Base-by-base conservation (phyloP, 192 early-diverging fungal species). In the Podila clonocystis region DNA sequence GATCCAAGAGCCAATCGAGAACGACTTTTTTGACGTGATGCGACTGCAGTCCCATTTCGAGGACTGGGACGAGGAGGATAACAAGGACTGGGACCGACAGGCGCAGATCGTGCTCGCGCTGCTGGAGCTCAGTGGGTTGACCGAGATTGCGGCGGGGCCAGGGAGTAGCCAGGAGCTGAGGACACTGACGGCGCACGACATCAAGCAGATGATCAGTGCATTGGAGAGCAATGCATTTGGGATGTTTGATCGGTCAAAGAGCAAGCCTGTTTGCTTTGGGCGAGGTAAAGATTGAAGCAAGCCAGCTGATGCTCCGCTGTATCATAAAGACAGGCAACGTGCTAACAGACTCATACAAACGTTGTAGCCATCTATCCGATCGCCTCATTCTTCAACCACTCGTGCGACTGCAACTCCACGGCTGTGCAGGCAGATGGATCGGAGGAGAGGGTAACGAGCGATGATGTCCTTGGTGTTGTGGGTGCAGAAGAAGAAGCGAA, bases 181-280 rank as follows among this genome's bases (percentile, higher is more conserved):
- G 50, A 50, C 22, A 2, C 2, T 80, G 17, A 73, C 70, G 5
- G 58, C 50, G 29, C 20, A 33, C 26, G 86, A 88, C 50, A 67
- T 93, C 28, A 85, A 92, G 75, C 73, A 86, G 60, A 57, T 92
- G 65, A 83, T 91, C 57, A 88, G 86, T 31, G 63, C 72, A 22
- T 82, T 92, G 49, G 92, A 93, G 65, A 88, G 86, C 67, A 93
- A 92, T 79, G 90, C 89, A 1, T 93, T 93, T 83, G 92, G 92
- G 4, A 72, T 93, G 55, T 92, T 84, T 85, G 74, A 83, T 60
- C 64, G 72, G 8, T 62, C 84, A 9, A 82, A 75, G 30, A 82
- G 63, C 24, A 82, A 75, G 20, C 59, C 61, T 20, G 49, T 83
- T 49, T 83, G 82, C 62, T 85, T 85, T 58, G 86, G 86, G 22